Base-by-base conservation (phyloP, 1,139 yeast genomes). In the Maudiozyma humilis region DNA sequence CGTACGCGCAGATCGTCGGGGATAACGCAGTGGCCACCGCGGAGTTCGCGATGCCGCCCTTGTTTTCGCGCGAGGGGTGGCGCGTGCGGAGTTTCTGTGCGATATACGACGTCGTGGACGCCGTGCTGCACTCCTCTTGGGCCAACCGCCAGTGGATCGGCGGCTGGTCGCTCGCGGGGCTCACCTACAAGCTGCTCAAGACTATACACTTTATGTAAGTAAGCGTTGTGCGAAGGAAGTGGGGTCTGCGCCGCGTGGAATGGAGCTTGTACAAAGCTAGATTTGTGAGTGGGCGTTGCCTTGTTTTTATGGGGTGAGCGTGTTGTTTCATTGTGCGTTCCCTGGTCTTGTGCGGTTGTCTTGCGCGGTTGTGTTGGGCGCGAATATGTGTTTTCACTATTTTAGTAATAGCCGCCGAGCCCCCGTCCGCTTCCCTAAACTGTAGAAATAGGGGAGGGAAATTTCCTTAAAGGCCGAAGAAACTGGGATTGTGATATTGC, bases 101-200 rank as follows among this genome's bases (percentile, higher is more conserved):
- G 10, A 42, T 57, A 3, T 59, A 57, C 44, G 44, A 43, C 13
- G 34, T 54, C 8, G 47, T 56, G 16, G 48, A 51, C n/a, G 18
- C 47, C n/a, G 31, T 59, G 1, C 34, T 58, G 16, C 49, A 52
- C 41, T 48, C 56, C 2, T 48, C 50, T 5, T 59, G 62, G 63
- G 51, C 55, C n/a, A 57, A 55, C 35, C 41, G 36, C 32, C 48
- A 52, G 37, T 15, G 27, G 4, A 14, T 60, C 12, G 46, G 49
- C 13, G 60, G 62, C 4, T 42, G 46, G 20, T 59, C 64, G 4
- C 27, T 54, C 18, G 53, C 58, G 13, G 45, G 48, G 32, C 32
- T 59, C 5, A 35, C 55, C 15, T 45, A 53, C 41, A 42, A 44
- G 38, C 37, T 56, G 7, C 43, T 59, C 41, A 51, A 49, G 38